Conservation (phyloP, 2,329 filamentous ascomycete species). For the Aspergillus awamori region DNA sequence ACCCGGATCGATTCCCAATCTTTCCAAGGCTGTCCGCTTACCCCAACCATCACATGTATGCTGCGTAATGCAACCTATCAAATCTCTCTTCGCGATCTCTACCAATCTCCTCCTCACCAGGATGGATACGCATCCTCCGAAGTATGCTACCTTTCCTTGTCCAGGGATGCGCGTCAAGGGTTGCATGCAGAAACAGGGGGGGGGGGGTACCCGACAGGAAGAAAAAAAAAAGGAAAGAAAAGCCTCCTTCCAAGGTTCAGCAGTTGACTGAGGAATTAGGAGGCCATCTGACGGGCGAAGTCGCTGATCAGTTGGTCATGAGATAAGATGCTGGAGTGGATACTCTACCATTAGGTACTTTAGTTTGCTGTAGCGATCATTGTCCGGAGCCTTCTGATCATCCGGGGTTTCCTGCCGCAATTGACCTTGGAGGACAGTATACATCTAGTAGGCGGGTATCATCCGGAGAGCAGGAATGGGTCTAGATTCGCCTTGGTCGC, state of each 20-base stretch:
- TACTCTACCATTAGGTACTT: neutral
- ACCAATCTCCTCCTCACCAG: neutral
- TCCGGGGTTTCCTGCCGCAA: neutral
- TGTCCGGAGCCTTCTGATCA: neutral
- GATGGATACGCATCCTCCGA: neutral
- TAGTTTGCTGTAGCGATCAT: neutral
- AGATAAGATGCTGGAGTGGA: conserved; percentile 7
- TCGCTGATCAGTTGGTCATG: conserved; percentile 13
- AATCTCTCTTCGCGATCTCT: neutral
- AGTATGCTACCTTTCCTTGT: neutral
- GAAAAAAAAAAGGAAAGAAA: neutral
- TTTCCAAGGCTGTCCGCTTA: conserved; percentile 1
- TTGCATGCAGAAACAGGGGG: conserved; percentile 5
- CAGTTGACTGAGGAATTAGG: neutral
- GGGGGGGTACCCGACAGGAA: neutral
- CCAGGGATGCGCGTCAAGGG: neutral
- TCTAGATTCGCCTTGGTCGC: neutral
- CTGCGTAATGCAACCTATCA: conserved; percentile 2
- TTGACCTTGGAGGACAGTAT: neutral
- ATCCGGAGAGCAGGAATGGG: neutral
- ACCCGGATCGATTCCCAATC: conserved; percentile 4
- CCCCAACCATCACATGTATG: conserved; percentile 7
- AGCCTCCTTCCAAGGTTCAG: neutral
- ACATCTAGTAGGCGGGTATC: neutral
- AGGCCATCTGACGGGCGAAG: neutral